Evolutionary conservation across 495 filamentous ascomycete species (phyloP).

Genomic region (Terfezia boudieri): DNA sequence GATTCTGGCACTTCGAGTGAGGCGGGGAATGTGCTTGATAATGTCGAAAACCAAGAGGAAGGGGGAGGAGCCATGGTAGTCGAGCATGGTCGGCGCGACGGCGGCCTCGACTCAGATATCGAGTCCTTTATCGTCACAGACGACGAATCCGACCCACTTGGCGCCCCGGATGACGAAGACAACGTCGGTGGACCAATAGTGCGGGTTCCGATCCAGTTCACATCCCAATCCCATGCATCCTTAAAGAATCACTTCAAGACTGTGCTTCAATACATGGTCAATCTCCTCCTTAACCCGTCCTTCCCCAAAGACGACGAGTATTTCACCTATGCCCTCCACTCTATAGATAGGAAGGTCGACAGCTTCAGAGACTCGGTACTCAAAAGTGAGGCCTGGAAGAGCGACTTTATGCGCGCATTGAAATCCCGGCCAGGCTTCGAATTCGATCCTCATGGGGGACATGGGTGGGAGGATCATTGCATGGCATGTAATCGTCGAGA

Average conservation of each 20-base stretch:
- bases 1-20: neutral
- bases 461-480: neutral
- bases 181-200: neutral
- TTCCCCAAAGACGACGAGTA: neutral
- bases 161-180: neutral
- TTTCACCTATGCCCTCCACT: neutral
- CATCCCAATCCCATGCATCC: neutral
- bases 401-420: neutral
- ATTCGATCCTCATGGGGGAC: neutral
- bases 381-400: neutral
- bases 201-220: neutral
- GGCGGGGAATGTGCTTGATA: neutral
- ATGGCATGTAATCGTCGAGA: neutral
- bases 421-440: neutral
- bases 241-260: neutral
- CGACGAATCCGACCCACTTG: neutral
- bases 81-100: neutral
- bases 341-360: neutral
- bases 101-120: neutral
- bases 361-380: neutral
- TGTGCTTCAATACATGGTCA: neutral
- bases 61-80: neutral
- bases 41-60: neutral
- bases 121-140: neutral
- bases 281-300: neutral